These are phyloP conservation scores for Tuber borchii DNA, from an alignment of 495 filamentous ascomycete genomes.

Conservation along the genomic window DNA sequence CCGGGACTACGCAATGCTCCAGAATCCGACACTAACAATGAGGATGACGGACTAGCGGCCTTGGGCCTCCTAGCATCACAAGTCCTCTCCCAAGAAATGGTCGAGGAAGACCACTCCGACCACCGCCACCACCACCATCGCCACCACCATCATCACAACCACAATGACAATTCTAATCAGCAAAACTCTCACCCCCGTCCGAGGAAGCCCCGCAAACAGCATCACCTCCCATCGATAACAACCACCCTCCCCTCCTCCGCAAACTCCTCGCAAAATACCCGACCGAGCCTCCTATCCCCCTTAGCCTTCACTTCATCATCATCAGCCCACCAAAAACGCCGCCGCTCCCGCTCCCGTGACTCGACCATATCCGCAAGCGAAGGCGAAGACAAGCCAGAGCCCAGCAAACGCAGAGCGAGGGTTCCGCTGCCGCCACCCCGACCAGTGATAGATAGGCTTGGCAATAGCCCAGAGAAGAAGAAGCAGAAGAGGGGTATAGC, in stretches of 20 bases:
- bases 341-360: slow-evolving; percentile 29
- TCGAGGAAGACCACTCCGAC: slow-evolving; percentile 9
- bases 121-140: slow-evolving; percentile 9
- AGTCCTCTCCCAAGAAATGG: slow-evolving; percentile 32
- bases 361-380: slow-evolving; percentile 35
- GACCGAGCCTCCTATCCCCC: slow-evolving; percentile 24
- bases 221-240: slow-evolving; percentile 26
- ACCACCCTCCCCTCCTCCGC: slow-evolving; percentile 15
- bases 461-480: not conserved
- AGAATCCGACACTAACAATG: slow-evolving; percentile 7
- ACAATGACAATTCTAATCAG: slow-evolving; percentile 20
- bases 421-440: not conserved
- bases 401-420: not conserved
- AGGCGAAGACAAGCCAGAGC: slow-evolving; percentile 11
- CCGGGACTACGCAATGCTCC: not conserved
- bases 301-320: slow-evolving; percentile 25
- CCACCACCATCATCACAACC: not conserved
- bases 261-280: slow-evolving; percentile 4
- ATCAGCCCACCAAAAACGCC: slow-evolving; percentile 22
- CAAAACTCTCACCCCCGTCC: slow-evolving; percentile 15
- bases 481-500: not conserved
- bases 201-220: slow-evolving; percentile 13
- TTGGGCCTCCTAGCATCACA: slow-evolving; percentile 29
- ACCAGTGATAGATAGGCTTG: not conserved
- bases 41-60: slow-evolving; percentile 31